Evolutionary conservation across 805 yeast species (phyloP).

Genomic region (Starmerella sirachaensis): DNA sequence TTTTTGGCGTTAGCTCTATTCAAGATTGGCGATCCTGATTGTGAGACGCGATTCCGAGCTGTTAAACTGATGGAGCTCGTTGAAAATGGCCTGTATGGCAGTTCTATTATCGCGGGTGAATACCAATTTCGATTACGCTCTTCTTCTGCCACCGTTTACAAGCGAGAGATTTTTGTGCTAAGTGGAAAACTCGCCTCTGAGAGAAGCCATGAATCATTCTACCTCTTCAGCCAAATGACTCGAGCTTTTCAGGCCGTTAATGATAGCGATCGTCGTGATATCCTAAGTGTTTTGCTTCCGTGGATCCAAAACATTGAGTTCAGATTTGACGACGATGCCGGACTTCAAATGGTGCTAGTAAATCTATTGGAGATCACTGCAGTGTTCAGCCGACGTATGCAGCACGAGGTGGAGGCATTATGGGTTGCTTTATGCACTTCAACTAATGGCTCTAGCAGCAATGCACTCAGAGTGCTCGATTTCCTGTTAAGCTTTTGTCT

Average conservation of each 20-base stretch:
- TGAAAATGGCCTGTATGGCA: constrained; percentile 48
- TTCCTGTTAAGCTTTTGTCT: constrained; percentile 59
- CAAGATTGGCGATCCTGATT: constrained; percentile 63
- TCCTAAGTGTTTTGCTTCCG: constrained; percentile 69
- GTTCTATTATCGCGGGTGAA: constrained; percentile 38
- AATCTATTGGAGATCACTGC: constrained; percentile 69
- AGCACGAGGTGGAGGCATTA: constrained; percentile 81
- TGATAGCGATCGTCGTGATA: constrained; percentile 55
- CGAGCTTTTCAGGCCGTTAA: constrained; percentile 52
- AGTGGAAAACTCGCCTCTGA: constrained; percentile 56
- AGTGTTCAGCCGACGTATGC: constrained; percentile 57
- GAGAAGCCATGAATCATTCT: constrained; percentile 47
- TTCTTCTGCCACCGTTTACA: constrained; percentile 69
- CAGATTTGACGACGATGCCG: constrained; percentile 24
- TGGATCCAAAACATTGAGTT: constrained; percentile 84
- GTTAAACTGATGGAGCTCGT: constrained; percentile 54
- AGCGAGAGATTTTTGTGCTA: constrained; percentile 69
- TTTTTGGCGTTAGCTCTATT: constrained; percentile 63
- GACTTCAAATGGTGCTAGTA: constrained; percentile 18
- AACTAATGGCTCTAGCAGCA: constrained; percentile 39
- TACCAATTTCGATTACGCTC: constrained; percentile 64
- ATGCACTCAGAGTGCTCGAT: constrained; percentile 59
- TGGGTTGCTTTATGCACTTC: constrained; percentile 92
- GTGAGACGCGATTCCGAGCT: constrained; percentile 58
- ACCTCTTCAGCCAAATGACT: constrained; percentile 60